phyloP scores from a whole-genome alignment of 192 early-diverging fungal species.

The Chytriomyces sp. region DNA sequence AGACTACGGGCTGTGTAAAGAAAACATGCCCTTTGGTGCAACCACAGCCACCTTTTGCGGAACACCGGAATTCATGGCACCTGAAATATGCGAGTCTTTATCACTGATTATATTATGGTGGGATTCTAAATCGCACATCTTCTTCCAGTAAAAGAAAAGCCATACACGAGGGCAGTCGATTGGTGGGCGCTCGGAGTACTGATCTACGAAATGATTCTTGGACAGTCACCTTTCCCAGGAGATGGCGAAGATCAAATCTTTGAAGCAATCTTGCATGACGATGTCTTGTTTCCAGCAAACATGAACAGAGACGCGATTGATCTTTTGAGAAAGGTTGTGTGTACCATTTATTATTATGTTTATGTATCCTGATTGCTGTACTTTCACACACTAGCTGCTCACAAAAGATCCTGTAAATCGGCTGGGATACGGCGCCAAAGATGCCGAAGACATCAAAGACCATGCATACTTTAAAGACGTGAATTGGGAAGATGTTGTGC shows the following conservation, averaged over 20 bases:
- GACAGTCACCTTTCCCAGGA: slow-evolving; percentile 85
- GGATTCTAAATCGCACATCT: not conserved
- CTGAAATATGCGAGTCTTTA: slow-evolving; percentile 75
- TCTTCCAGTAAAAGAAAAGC: slow-evolving; percentile 68
- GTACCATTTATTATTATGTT: too few relatives aligned
- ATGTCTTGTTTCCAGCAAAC: slow-evolving; percentile 91
- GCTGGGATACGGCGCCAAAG: slow-evolving; percentile 79
- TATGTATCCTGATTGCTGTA: slow-evolving; percentile 13
- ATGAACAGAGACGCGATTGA: slow-evolving; percentile 93
- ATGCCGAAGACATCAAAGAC: slow-evolving; percentile 91
- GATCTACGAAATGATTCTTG: slow-evolving; percentile 70
- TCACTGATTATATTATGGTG: not conserved
- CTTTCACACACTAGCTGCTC: slow-evolving; percentile 64
- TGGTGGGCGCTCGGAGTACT: slow-evolving; percentile 93
- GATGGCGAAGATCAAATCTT: slow-evolving; percentile 99
- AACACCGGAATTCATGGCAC: slow-evolving; percentile 99
- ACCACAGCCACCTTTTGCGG: slow-evolving; percentile 97
- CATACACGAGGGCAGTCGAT: slow-evolving; percentile 95
- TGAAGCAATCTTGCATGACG: slow-evolving; percentile 94
- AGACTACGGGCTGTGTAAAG: slow-evolving; percentile 99
- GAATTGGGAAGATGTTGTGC: slow-evolving; percentile 95
- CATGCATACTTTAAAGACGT: slow-evolving; percentile 95
- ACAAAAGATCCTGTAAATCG: slow-evolving; percentile 87
- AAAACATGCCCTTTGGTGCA: slow-evolving; percentile 83
- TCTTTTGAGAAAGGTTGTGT: slow-evolving; percentile 78